These are phyloP conservation scores for Suillus americanus DNA, from an alignment of 768 basidiomycete species.

Conservation along the genomic window DNA sequence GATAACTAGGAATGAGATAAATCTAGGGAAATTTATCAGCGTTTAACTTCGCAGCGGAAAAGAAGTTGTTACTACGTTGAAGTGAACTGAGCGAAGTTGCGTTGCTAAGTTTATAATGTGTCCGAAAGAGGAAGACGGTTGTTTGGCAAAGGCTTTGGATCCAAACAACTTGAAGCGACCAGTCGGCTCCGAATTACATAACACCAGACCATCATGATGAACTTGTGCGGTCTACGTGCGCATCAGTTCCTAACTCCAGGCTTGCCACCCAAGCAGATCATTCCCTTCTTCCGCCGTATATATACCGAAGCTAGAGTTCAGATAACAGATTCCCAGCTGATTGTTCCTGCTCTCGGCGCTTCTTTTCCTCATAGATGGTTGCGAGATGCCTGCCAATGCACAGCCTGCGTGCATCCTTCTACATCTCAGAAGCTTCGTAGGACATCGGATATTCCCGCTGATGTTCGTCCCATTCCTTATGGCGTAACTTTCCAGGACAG, in stretches of 20 bases:
- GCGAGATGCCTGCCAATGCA: slow-evolving; percentile 80
- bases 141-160: slow-evolving; percentile 31
- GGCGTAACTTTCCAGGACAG: slow-evolving; percentile 42
- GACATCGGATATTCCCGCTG: slow-evolving; percentile 60
- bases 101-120: neutral
- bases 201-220: neutral
- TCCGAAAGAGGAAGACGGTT: slow-evolving; percentile 14
- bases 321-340: slow-evolving; percentile 7
- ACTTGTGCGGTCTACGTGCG: neutral
- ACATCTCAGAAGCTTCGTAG: slow-evolving; percentile 76
- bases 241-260: neutral
- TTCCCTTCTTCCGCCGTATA: neutral
- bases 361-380: slow-evolving; percentile 74
- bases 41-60: neutral
- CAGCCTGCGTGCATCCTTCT: slow-evolving; percentile 71
- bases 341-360: slow-evolving; percentile 34
- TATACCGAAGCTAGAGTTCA: neutral
- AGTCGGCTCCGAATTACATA: neutral
- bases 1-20: neutral
- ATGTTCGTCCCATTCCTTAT: slow-evolving; percentile 43
- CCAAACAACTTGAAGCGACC: slow-evolving; percentile 24
- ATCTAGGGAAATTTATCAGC: neutral
- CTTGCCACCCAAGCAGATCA: neutral
- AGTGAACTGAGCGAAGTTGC: neutral
- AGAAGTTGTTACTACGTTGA: neutral